Conservation (phyloP, 352 stramenopile species). For the Blastocystis sp. region DNA sequence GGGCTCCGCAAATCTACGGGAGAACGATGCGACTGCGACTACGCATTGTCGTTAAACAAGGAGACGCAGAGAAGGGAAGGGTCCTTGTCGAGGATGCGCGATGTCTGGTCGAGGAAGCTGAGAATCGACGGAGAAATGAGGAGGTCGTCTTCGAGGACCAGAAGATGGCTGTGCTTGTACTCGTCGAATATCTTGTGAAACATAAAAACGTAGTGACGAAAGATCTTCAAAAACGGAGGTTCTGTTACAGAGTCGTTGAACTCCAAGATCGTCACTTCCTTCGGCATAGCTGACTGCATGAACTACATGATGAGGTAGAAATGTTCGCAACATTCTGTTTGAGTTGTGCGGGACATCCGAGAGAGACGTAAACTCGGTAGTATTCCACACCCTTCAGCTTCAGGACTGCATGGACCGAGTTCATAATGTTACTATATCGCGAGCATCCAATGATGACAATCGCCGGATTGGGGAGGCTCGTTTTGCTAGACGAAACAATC, state of each 20-base stretch:
- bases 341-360: background rate
- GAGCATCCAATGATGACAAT: conserved; percentile 6
- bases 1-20: background rate
- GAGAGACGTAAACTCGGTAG: background rate
- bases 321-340: background rate
- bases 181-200: background rate
- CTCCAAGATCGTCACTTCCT: background rate
- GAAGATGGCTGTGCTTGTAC: conserved; percentile 3
- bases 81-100: background rate
- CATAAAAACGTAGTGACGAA: background rate
- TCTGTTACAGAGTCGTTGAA: background rate
- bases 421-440: background rate
- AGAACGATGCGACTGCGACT: background rate
- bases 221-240: background rate
- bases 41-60: conserved; percentile 40
- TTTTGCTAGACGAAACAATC: no score
- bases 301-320: background rate
- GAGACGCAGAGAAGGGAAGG: background rate
- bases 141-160: conserved; percentile 14
- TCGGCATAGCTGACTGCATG: background rate
- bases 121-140: background rate
- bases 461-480: background rate
- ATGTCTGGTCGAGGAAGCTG: background rate
- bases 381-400: background rate
- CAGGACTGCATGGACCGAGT: background rate